A percentile compares a stretch with the other conserved stretches of the same genome.
phyloP scores from a whole-genome alignment of 768 basidiomycete species.

The Boletus subparvulus region DNA sequence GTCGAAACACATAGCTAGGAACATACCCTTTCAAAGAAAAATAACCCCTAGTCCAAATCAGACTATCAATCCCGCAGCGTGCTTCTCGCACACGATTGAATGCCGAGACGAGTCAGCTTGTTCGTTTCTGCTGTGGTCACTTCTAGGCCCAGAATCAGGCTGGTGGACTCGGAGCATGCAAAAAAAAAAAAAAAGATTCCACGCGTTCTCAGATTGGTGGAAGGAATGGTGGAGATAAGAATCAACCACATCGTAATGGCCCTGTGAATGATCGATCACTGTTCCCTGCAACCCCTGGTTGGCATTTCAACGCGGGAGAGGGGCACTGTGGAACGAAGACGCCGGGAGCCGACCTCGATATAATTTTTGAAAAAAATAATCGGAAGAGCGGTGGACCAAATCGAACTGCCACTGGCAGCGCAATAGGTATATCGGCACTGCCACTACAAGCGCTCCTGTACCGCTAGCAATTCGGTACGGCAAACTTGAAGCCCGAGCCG shows the following conservation, averaged over 20 bases:
- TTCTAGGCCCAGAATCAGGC: background rate
- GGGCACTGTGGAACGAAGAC: background rate
- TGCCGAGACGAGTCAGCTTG: background rate
- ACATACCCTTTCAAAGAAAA: background rate
- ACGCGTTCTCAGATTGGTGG: background rate
- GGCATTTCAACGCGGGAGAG: background rate
- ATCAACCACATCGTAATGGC: background rate
- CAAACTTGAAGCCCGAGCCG: background rate
- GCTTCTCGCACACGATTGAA: background rate
- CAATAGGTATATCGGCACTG: background rate
- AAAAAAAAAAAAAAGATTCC: background rate
- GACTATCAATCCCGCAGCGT: background rate
- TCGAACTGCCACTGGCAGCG: no score
- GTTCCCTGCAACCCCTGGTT: background rate
- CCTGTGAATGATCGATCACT: background rate
- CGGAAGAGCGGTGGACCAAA: no score
- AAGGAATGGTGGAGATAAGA: background rate
- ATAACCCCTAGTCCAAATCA: background rate
- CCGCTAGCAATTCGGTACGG: background rate
- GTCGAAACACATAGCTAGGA: background rate
- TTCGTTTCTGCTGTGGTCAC: slow-evolving; percentile 1
- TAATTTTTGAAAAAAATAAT: background rate
- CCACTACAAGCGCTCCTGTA: background rate
- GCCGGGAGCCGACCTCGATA: background rate
- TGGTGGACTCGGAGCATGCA: background rate